These are phyloP conservation scores for Colletotrichum spinosum DNA, from an alignment of 2,329 filamentous ascomycete species.

Conservation along the genomic window DNA sequence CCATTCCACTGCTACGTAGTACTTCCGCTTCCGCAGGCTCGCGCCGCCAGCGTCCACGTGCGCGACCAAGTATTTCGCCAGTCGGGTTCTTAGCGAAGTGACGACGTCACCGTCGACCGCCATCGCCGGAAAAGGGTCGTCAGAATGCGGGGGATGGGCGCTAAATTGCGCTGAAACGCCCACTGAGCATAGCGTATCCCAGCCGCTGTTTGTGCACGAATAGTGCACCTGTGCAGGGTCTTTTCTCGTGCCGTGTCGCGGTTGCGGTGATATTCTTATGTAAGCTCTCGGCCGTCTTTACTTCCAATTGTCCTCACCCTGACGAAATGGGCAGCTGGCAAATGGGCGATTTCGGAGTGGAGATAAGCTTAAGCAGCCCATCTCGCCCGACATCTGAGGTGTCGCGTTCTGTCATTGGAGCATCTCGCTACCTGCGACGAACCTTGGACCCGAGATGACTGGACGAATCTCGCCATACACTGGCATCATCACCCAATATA, in stretches of 20 bases:
- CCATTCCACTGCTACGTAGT: not conserved
- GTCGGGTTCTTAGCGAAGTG: conserved; percentile 25
- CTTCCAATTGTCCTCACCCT: not conserved
- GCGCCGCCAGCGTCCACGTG: conserved; percentile 32
- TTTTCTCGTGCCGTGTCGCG: not conserved
- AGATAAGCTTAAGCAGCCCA: conserved; percentile 32
- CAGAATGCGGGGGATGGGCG: conserved; percentile 35
- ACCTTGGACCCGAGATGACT: not conserved
- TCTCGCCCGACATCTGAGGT: conserved; percentile 25
- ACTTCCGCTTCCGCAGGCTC: conserved; percentile 23
- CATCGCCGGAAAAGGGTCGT: conserved; percentile 22
- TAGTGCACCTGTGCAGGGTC: conserved; percentile 6
- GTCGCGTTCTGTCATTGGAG: conserved; percentile 14
- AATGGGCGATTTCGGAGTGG: conserved; percentile 26
- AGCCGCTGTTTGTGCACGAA: conserved; percentile 11
- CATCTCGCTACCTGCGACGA: not conserved
- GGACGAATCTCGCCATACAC: conserved; percentile 1
- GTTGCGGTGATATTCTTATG: conserved; percentile 2
- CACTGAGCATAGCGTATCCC: conserved; percentile 7
- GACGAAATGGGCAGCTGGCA: not conserved
- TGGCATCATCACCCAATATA: not conserved
- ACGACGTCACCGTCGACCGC: conserved; percentile 29
- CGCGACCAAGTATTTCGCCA: conserved; percentile 28
- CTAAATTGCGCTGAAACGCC: conserved; percentile 29
- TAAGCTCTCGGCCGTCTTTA: not conserved